These are phyloP conservation scores for Neofusicoccum sp. DNA, from an alignment of 2,329 filamentous ascomycete genomes.

Conservation along the genomic window DNA sequence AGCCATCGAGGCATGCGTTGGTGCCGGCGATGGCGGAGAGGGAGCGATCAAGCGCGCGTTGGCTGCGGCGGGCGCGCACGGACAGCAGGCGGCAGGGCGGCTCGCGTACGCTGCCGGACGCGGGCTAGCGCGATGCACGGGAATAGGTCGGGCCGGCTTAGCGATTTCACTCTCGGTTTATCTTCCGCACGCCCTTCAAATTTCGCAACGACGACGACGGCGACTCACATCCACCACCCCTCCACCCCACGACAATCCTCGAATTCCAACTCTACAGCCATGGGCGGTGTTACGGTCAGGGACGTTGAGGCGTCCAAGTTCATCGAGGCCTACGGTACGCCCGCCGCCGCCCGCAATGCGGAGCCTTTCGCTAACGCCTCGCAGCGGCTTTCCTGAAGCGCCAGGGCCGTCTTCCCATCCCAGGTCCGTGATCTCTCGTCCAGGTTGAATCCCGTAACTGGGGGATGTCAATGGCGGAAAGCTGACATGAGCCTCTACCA, in stretches of 20 bases:
- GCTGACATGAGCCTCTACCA: slow-evolving; percentile 42
- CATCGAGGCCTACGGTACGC: slow-evolving; percentile 67
- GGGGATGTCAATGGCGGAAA: slow-evolving; percentile 38
- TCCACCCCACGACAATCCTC: slow-evolving; percentile 46
- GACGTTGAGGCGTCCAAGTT: slow-evolving; percentile 91
- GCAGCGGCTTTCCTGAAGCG: slow-evolving; percentile 81
- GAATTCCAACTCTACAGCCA: slow-evolving; percentile 49
- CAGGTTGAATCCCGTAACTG: slow-evolving; percentile 56
- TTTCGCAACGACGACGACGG: slow-evolving; percentile 12
- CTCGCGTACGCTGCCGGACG: neutral
- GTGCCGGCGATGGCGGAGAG: neutral
- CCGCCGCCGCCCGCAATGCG: neutral
- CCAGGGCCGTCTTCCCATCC: slow-evolving; percentile 88
- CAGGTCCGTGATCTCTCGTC: slow-evolving; percentile 62
- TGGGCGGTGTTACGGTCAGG: slow-evolving; percentile 79
- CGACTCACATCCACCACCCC: slow-evolving; percentile 3
- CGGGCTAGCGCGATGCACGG: neutral
- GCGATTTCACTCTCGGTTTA: neutral
- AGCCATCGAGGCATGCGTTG: too few species aligned
- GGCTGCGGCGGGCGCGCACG: neutral
- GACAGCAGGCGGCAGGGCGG: neutral
- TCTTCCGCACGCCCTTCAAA: neutral
- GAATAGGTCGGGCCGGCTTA: slow-evolving; percentile 10
- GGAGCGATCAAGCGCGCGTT: neutral
- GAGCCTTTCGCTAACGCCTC: neutral